These are phyloP conservation scores for Populus trichocarpa DNA, from an alignment of 441 rosid species.

Conservation along the genomic window DNA sequence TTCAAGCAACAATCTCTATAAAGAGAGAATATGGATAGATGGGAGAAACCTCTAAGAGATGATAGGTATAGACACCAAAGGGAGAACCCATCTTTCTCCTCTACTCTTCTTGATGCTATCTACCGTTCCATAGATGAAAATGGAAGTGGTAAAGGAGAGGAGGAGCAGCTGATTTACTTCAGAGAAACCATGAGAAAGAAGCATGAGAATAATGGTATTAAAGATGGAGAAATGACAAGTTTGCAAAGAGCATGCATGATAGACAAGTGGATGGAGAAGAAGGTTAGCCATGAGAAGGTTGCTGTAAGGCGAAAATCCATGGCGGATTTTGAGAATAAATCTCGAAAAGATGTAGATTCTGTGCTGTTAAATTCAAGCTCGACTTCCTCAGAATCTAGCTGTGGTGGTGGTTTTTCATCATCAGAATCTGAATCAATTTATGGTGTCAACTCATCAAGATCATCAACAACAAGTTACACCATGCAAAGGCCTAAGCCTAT, in stretches of 20 bases:
- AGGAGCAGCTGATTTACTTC: slow-evolving; percentile 26
- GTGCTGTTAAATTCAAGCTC: slow-evolving; percentile 58
- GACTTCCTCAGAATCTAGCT: slow-evolving; percentile 70
- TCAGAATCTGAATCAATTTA: slow-evolving; percentile 60
- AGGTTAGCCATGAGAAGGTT: slow-evolving; percentile 26
- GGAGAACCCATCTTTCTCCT: slow-evolving; percentile 82
- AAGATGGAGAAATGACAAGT: not conserved
- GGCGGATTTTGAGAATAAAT: slow-evolving; percentile 35
- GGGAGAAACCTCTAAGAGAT: slow-evolving; percentile 33
- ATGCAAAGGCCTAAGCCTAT: slow-evolving; percentile 56
- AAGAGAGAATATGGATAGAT: slow-evolving; percentile 38
- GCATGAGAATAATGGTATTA: slow-evolving; percentile 33
- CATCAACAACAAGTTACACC: slow-evolving; percentile 40
- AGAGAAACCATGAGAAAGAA: slow-evolving; percentile 32
- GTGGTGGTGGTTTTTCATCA: slow-evolving; percentile 65
- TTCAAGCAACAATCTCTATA: not conserved
- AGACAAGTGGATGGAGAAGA: slow-evolving; percentile 35
- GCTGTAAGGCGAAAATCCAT: slow-evolving; percentile 39
- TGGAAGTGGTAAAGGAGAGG: slow-evolving; percentile 20
- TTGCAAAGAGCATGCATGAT: slow-evolving; percentile 23
- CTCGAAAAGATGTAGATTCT: slow-evolving; percentile 26
- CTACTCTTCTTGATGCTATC: slow-evolving; percentile 82
- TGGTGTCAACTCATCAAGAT: slow-evolving; percentile 25
- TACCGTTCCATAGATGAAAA: slow-evolving; percentile 79
- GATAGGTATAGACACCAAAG: slow-evolving; percentile 31